Base-by-base conservation (phyloP, 2,329 filamentous ascomycete species). In the Aaosphaeria pasadenensis region DNA sequence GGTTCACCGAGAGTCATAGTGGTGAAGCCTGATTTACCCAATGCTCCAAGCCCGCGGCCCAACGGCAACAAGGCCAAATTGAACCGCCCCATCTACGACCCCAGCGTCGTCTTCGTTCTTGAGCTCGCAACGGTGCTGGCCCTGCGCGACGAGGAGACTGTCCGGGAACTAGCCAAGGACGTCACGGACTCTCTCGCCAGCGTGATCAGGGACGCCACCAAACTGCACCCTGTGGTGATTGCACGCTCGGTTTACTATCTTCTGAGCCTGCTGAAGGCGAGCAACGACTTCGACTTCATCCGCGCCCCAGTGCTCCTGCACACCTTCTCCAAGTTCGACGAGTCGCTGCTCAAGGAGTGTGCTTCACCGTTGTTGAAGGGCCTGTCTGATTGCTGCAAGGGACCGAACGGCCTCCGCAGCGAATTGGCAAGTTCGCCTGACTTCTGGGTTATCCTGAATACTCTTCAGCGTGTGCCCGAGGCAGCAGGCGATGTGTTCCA, bases 401-500 rank as follows among this genome's bases (percentile, higher is more conserved):
- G 87, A 50, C 84, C 89, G 1, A 85, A 85, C 29, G 84, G 88
- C 9, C 75, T 99, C 30, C 85, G 89, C 48, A 96, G 89, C 57
- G 92, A 97, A 72, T 88, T 97, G 57, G 95, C 95, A 72, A 92
- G 89, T 11, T 97, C 92, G 13, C 94, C 94, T 0, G 94, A 99
- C 64, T 97, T 99, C 70, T 99, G 94, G 94, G 87, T 87, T 5
- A 88, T 96, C 11, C 77, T 99, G 45, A 86, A 90, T 52, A 82
- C 84, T 31, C 75, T 99, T 13, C 84, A 89, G 42, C 77, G 78
- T 28, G 81, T 86, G 52, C 74, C 83, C 3, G 85, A 89, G 45
- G 86, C 87, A 29, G 88, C 90, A 2, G 78, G 85, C 0, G 79
- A 86, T 11, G 91, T 95, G 0, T 97, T 97, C 67, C 84, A 87